Conservation (phyloP, 2,329 filamentous ascomycete genomes). For the Trichoderma simmonsii region DNA sequence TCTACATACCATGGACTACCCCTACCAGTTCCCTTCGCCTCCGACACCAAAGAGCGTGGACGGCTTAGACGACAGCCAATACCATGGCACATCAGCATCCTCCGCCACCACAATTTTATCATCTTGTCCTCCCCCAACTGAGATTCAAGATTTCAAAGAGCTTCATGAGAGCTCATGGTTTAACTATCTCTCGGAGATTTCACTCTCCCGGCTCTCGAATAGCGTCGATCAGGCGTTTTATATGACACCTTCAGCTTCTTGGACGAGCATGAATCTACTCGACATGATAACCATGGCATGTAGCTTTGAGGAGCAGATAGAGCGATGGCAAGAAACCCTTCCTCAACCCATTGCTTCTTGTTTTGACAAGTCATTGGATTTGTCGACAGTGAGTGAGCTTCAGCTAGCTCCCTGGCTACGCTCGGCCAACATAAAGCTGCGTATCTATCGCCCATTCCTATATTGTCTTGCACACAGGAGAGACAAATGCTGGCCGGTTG, state of each 20-base stretch:
- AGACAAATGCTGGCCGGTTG: neutral
- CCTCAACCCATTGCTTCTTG: neutral
- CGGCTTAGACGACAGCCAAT: neutral
- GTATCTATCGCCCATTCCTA: neutral
- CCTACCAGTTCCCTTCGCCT: neutral
- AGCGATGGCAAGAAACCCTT: neutral
- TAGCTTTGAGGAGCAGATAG: neutral
- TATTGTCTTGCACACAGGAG: neutral
- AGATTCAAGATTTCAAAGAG: neutral
- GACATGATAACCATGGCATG: neutral
- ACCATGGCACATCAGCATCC: neutral
- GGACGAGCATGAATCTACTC: neutral
- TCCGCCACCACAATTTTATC: neutral
- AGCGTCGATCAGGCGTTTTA: neutral
- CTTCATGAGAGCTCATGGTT: neutral
- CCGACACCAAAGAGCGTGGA: conserved; percentile 1
- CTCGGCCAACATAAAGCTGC: neutral
- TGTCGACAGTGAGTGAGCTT: neutral
- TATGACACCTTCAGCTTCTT: neutral
- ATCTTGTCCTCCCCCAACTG: neutral
- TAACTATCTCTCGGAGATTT: neutral
- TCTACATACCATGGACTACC: neutral
- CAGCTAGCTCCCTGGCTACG: neutral
- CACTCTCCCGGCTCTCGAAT: neutral
- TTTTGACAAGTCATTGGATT: neutral